A percentile compares a stretch with the other conserved stretches of the same genome.
Conservation (phyloP, 2,329 filamentous ascomycete species). For the Emergomyces pasteurianus region DNA sequence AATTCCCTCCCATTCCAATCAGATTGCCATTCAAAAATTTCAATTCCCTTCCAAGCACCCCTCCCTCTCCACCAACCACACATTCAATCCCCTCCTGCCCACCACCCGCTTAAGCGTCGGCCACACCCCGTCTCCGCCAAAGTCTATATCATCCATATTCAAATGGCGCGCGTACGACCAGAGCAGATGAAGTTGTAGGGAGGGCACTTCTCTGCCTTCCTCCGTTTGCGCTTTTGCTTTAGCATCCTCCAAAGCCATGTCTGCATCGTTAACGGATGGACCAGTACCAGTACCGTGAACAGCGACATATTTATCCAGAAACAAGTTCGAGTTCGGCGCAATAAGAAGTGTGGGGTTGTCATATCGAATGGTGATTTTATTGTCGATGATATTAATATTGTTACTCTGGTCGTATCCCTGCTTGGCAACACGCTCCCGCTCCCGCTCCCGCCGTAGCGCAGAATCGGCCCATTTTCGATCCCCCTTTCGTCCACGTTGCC, state of each 20-base stretch:
- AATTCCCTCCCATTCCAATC: background rate
- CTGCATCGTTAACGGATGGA: background rate
- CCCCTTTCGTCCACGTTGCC: background rate
- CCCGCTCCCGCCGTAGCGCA: background rate
- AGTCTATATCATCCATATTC: conserved; percentile 42
- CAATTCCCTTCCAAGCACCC: conserved; percentile 9
- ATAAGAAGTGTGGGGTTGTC: conserved; percentile 28
- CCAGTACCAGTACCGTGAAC: background rate
- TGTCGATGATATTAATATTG: background rate
- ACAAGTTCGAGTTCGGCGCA: conserved; percentile 34
- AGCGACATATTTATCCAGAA: conserved; percentile 27
- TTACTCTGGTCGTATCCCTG: background rate
- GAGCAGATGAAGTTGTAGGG: conserved; percentile 24
- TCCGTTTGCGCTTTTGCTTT: background rate
- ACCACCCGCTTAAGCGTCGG: conserved; percentile 35
- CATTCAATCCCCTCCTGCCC: conserved; percentile 37
- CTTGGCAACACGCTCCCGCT: background rate
- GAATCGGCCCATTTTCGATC: background rate
- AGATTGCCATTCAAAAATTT: background rate
- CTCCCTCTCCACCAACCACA: conserved; percentile 31
- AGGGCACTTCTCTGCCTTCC: background rate
- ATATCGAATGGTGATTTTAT: conserved; percentile 6
- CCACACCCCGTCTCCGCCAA: conserved; percentile 37
- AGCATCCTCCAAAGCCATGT: background rate
- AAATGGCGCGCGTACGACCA: conserved; percentile 37